Evolutionary conservation across 805 yeast genomes (phyloP), one percentile per base, ranked within the genome.

Genomic region (Torulaspora franciscae): DNA sequence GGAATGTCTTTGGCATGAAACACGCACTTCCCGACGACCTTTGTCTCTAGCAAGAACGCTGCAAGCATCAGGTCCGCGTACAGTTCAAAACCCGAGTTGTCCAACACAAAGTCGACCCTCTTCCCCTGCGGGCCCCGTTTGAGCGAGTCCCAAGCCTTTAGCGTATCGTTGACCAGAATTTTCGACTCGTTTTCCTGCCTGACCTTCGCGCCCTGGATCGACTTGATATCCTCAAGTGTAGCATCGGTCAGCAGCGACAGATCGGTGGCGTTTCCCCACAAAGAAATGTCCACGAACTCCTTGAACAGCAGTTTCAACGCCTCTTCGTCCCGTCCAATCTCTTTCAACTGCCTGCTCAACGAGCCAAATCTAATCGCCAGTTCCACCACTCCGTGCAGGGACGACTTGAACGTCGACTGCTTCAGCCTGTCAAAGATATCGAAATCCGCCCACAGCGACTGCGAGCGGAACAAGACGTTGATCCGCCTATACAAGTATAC

Each of bases 251-350:
- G 72, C 43, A 95, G 70, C 0, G 97, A 88, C 59, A 93, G 74
- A 65, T 93, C 99, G 3, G 97, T 87, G 14, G 98, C 97, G 65
- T 93, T 93, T 23, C 99, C 99, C 99, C 99, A 93, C 43, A 93
- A 68, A 0, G 96, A 86, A 44, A 91, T 78, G 61, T 89, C 95
- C 34, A 85, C 67, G 50, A 90, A 85, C 62, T 93, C 99, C 49
- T 73, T 77, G 71, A 89, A 90, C 36, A 88, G 68, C 9, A 83
- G 55, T 48, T 72, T 64, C 50, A 81, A 64, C 0, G 74, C 63
- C 4, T 76, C 80, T 13, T 54, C 48, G 3, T 50, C 47, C 13
- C 25, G 42, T 1, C 37, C 40, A 10, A 40, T 23, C 9, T 43
- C 37, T 6, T 51, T 40, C 35, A 65, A 54, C 42, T 69, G 65